Percentiles rank a stretch among this genome's conserved stretches.
These are phyloP conservation scores for Stephania cephalantha DNA, from an alignment of 164 flowering plant genomes.

Conservation along the genomic window DNA sequence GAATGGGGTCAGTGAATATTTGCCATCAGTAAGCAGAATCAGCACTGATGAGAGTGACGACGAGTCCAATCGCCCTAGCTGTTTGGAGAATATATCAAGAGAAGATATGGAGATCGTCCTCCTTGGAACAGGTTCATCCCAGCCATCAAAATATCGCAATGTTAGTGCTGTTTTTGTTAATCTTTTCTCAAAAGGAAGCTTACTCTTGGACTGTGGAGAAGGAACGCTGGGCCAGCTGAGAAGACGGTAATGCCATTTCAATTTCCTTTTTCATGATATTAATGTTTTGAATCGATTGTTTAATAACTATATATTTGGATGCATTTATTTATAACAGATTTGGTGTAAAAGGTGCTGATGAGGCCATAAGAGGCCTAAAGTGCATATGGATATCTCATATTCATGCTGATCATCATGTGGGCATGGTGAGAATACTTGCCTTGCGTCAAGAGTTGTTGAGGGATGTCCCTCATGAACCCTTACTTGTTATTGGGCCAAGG, in stretches of 20 bases:
- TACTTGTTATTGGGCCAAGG: conserved; percentile 82
- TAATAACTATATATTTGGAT: background rate
- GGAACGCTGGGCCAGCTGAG: conserved; percentile 96
- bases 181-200: conserved; percentile 84
- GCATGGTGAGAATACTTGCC: conserved; percentile 91
- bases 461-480: conserved; percentile 62
- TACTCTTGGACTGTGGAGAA: conserved; percentile 95
- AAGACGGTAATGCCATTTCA: conserved; percentile 60
- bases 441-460: conserved; percentile 57
- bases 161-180: conserved; percentile 80
- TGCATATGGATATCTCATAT: conserved; percentile 97
- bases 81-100: conserved; percentile 74
- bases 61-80: conserved; percentile 41
- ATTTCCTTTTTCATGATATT: conserved; percentile 1
- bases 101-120: conserved; percentile 94
- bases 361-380: conserved; percentile 54
- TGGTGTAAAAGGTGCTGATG: conserved; percentile 79
- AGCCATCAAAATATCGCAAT: conserved; percentile 96
- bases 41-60: conserved; percentile 1
- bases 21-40: background rate
- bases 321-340: conserved; percentile 38
- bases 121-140: conserved; percentile 96
- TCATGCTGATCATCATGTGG: conserved; percentile 97
- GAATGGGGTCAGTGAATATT: conserved; percentile 4
- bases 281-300: background rate